Evolutionary conservation across 2,329 filamentous ascomycete genomes (phyloP).

Genomic region (Penicillium paneum): DNA sequence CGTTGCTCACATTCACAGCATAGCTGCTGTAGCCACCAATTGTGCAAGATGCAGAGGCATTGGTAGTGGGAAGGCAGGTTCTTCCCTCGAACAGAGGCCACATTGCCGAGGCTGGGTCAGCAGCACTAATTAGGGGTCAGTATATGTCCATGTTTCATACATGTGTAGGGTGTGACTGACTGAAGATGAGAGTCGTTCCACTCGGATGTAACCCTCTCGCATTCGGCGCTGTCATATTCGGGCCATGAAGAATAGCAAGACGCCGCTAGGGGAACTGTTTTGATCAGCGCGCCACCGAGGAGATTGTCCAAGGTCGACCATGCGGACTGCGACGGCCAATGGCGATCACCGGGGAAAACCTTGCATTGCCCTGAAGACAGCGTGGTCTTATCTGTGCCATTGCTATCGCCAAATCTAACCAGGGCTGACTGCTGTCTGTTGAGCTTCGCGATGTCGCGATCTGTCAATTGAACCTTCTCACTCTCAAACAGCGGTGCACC

Average conservation of each 20-base stretch:
- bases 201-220: slow-evolving; percentile 16
- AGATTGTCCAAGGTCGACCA: slow-evolving; percentile 26
- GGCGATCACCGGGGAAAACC: slow-evolving; percentile 24
- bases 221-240: slow-evolving; percentile 22
- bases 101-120: slow-evolving; percentile 26
- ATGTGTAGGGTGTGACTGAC: slow-evolving; percentile 11
- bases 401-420: slow-evolving; percentile 23
- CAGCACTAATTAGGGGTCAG: slow-evolving; percentile 16
- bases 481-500: slow-evolving; percentile 22
- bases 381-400: neutral
- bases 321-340: slow-evolving; percentile 21
- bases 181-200: slow-evolving; percentile 29
- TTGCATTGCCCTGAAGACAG: slow-evolving; percentile 19
- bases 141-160: neutral
- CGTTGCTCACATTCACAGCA: slow-evolving; percentile 35
- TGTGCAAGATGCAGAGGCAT: slow-evolving; percentile 28
- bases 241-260: slow-evolving; percentile 27
- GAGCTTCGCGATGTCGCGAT: slow-evolving; percentile 18
- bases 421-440: slow-evolving; percentile 13
- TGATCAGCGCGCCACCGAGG: slow-evolving; percentile 24
- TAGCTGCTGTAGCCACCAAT: slow-evolving; percentile 34
- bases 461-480: slow-evolving; percentile 28
- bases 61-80: slow-evolving; percentile 24
- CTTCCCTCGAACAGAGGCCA: slow-evolving; percentile 29
- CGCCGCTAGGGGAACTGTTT: slow-evolving; percentile 28